Evolutionary conservation across 2,329 filamentous ascomycete species (phyloP), one percentile per base, ranked within the genome.

Genomic region (Aureobasidium sp.): DNA sequence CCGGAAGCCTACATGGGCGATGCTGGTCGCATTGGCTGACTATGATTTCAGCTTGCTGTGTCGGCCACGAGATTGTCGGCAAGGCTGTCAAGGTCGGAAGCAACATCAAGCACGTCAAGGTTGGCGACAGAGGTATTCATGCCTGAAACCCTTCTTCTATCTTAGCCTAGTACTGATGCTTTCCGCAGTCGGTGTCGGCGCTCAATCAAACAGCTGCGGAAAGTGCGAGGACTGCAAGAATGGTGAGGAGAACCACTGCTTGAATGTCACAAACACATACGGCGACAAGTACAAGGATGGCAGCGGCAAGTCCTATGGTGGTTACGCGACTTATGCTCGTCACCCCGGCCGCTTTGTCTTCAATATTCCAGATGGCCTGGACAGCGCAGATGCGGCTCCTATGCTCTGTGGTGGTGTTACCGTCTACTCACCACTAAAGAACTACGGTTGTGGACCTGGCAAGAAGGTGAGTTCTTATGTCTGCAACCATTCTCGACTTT

Each of bases 331-430:
- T 48, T 77, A 81, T 64, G 78, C 78, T 69, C 78, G 84, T n/a
- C 80, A 79, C 0, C 79, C 80, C 0, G 77, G 75, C 10, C 79
- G 81, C 67, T 91, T 89, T 64, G 79, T 78, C 2, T 73, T 84
- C 67, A 77, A 73, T 66, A 83, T 85, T 62, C 83, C 83, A 0
- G 76, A 79, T 5, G 69, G 64, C 0, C 63, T 85, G 26, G 68
- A 73, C 2, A 78, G 75, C 20, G 78, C 76, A 10, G 75, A 79
- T 61, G 82, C 81, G 2, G 82, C 88, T 1, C 88, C 89, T 1
- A 84, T 92, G 77, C 79, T 92, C 29, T 92, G 89, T 70, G 89
- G 85, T 1, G 89, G 90, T 2, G 80, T 92, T 56, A 93, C 89
- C 0, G 82, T 86, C 0, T 93, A 82, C 70, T 82, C 83, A 7